Evolutionary conservation across 2,329 filamentous ascomycete genomes (phyloP).

Genomic region (Diplodia mutila): DNA sequence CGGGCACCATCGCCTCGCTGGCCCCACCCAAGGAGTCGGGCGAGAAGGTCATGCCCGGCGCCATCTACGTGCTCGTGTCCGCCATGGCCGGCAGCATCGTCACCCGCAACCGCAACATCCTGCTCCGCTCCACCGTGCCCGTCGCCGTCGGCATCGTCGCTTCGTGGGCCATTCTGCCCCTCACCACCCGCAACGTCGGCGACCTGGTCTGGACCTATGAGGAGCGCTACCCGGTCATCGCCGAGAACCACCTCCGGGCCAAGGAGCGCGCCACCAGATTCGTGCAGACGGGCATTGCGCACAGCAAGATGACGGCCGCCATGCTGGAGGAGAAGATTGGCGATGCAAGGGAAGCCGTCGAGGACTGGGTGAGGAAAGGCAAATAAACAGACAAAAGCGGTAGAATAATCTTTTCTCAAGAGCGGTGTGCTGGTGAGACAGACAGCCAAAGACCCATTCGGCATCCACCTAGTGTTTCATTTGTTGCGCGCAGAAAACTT

Average conservation of each 20-base stretch:
- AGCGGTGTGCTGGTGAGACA: neutral
- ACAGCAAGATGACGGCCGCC: conserved; percentile 69
- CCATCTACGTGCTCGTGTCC: conserved; percentile 89
- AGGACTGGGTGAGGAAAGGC: conserved; percentile 90
- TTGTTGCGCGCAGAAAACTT: conserved; percentile 15
- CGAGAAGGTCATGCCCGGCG: conserved; percentile 86
- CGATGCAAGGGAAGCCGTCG: conserved; percentile 73
- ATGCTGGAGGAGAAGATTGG: conserved; percentile 82
- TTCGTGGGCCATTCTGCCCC: conserved; percentile 81
- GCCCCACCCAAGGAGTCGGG: conserved; percentile 83
- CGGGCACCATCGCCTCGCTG: conserved; percentile 82
- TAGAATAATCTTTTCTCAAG: neutral
- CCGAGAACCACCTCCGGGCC: conserved; percentile 76
- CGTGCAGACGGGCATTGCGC: conserved; percentile 73
- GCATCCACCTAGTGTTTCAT: conserved; percentile 14
- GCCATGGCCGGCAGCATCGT: conserved; percentile 95
- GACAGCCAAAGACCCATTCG: neutral
- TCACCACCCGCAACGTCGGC: conserved; percentile 87
- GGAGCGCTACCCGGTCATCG: conserved; percentile 80
- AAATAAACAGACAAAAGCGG: conserved; percentile 55
- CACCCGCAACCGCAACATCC: conserved; percentile 81
- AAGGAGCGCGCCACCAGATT: conserved; percentile 71
- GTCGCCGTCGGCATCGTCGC: conserved; percentile 79
- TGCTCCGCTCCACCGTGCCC: conserved; percentile 77
- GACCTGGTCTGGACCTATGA: conserved; percentile 92